A percentile compares a stretch with the other conserved stretches of the same genome.
phyloP scores from a whole-genome alignment of 176 grass and related monocot species.

The Carex scoparia region DNA sequence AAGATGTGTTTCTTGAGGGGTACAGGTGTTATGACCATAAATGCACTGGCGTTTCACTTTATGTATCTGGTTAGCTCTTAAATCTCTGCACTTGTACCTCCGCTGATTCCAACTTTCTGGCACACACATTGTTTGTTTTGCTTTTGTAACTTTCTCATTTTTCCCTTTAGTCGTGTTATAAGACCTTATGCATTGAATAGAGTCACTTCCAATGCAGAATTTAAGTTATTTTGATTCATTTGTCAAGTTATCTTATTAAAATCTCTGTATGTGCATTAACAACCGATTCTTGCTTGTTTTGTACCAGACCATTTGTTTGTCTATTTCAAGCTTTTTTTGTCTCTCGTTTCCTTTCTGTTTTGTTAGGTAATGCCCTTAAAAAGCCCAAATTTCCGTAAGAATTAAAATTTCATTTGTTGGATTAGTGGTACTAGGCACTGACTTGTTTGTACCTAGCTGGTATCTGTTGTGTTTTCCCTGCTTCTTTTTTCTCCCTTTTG shows the following conservation, averaged over 20 bases:
- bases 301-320: background rate
- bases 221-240: background rate
- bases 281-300: background rate
- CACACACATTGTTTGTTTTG: background rate
- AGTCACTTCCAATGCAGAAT: background rate
- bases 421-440: background rate
- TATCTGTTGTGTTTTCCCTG: background rate
- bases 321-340: background rate
- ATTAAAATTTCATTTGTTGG: background rate
- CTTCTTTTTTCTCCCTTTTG: background rate
- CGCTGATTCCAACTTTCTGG: background rate
- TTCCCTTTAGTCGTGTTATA: background rate
- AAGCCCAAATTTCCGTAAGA: background rate
- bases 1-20: slow-evolving; percentile 62
- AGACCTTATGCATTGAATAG: background rate
- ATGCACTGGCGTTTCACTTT: slow-evolving; percentile 59
- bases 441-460: background rate
- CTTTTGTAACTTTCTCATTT: slow-evolving; percentile 6
- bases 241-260: background rate
- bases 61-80: slow-evolving; percentile 42
- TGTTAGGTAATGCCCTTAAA: background rate
- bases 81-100: background rate
- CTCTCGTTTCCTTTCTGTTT: background rate
- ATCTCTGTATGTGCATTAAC: background rate
- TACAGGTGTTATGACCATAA: slow-evolving; percentile 62